Conservation (phyloP, 169 alveolate species). For the Plasmodium inui region DNA sequence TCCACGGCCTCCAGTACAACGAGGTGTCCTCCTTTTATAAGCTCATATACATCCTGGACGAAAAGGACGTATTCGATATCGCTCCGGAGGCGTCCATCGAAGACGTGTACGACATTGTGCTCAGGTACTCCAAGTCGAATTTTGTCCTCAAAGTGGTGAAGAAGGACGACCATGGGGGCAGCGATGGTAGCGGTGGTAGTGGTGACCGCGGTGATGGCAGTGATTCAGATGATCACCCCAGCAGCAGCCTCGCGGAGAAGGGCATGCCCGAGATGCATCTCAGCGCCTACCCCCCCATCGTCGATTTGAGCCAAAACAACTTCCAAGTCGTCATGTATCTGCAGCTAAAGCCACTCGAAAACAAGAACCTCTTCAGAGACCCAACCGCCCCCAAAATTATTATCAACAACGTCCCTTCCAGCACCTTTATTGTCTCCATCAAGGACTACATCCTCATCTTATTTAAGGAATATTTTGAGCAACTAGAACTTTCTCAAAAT, state of each 20-base stretch:
- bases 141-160: conserved; percentile 21
- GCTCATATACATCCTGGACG: conserved; percentile 32
- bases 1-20: conserved; percentile 37
- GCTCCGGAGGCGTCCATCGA: conserved; percentile 2
- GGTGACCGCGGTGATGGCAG: background rate
- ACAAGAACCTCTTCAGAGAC: conserved; percentile 6
- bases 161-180: background rate
- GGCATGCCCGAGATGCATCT: conserved; percentile 47
- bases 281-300: conserved; percentile 27
- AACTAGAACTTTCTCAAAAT: background rate
- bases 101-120: conserved; percentile 17
- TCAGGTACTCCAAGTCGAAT: conserved; percentile 21
- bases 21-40: conserved; percentile 22
- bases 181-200: background rate
- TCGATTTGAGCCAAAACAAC: conserved; percentile 66
- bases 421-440: conserved; percentile 18
- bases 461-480: conserved; percentile 14
- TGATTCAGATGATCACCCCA: no score
- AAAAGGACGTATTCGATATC: conserved; percentile 4
- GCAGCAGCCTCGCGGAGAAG: background rate
- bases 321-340: conserved; percentile 58
- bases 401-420: conserved; percentile 62
- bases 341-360: background rate
- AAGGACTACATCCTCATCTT: conserved; percentile 4
- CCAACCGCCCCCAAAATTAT: conserved; percentile 8